Percentiles rank a stretch among this genome's conserved stretches.
These are phyloP conservation scores for Hypoxylon subgilvum DNA, from an alignment of 495 filamentous ascomycete species.

Conservation along the genomic window DNA sequence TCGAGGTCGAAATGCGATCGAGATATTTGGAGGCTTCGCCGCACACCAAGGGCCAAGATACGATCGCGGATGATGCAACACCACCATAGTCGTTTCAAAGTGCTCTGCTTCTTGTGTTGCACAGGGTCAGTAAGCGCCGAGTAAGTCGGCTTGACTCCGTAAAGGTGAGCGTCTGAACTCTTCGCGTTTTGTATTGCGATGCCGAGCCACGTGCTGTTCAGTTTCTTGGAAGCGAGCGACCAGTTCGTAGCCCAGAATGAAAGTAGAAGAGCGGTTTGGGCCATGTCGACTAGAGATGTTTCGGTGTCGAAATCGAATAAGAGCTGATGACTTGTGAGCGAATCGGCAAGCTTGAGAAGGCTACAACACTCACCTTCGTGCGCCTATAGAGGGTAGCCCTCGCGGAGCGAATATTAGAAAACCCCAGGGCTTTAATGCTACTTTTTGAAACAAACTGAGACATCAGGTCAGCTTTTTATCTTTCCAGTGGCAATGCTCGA, in stretches of 20 bases:
- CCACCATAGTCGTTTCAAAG: conserved; percentile 57
- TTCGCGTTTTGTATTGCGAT: conserved; percentile 56
- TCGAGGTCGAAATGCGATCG: conserved; percentile 47
- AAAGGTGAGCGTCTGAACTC: conserved; percentile 49
- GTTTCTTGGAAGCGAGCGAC: conserved; percentile 45
- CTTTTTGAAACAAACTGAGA: conserved; percentile 49
- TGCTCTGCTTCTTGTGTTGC: conserved; percentile 42
- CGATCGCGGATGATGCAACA: conserved; percentile 59
- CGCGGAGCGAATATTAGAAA: conserved; percentile 49
- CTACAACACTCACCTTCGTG: conserved; percentile 42
- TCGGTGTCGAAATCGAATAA: conserved; percentile 47
- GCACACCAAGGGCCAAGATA: conserved; percentile 55
- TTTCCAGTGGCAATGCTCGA: background rate
- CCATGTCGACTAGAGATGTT: conserved; percentile 40
- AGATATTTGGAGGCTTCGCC: conserved; percentile 55
- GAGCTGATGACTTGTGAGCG: conserved; percentile 31
- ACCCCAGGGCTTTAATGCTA: conserved; percentile 52
- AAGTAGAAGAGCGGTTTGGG: conserved; percentile 55
- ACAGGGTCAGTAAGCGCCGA: conserved; percentile 32
- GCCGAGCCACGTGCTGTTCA: conserved; percentile 55
- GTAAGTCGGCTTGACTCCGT: conserved; percentile 37
- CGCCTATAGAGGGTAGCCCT: conserved; percentile 51
- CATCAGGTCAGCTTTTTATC: background rate
- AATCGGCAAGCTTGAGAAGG: background rate
- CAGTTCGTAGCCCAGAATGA: conserved; percentile 48